Conservation (phyloP, 331 rosid genomes). For the Acacia pycnantha region DNA sequence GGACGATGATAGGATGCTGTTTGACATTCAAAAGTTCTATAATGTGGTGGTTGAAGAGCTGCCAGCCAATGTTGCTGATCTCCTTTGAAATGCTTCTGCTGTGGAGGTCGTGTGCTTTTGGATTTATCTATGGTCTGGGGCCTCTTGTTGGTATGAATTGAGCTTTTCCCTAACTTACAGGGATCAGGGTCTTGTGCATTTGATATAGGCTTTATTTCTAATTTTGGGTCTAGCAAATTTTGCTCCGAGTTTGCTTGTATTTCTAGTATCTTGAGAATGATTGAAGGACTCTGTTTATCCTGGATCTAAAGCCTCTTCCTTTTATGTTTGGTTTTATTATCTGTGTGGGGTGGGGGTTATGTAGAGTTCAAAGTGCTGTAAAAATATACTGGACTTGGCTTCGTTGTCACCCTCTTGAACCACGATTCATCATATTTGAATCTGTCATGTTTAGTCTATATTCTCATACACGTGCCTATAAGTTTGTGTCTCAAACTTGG, state of each 20-base stretch:
- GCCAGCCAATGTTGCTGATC: slow-evolving; percentile 77
- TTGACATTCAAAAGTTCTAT: slow-evolving; percentile 67
- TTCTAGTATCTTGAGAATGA: slow-evolving; percentile 18
- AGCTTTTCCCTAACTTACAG: slow-evolving; percentile 17
- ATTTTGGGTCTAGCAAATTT: slow-evolving; percentile 38
- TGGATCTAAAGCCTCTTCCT: slow-evolving; percentile 26
- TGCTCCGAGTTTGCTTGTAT: slow-evolving; percentile 37
- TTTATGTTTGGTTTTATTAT: slow-evolving; percentile 19
- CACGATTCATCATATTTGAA: background rate
- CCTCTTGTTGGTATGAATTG: slow-evolving; percentile 29
- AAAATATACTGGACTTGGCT: slow-evolving; percentile 7
- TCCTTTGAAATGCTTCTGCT: slow-evolving; percentile 43
- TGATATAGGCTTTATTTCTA: slow-evolving; percentile 29
- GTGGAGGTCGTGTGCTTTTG: slow-evolving; percentile 26
- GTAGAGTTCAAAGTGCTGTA: slow-evolving; percentile 23
- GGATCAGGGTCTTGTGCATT: slow-evolving; percentile 24
- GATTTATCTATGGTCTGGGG: slow-evolving; percentile 35
- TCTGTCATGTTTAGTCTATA: background rate
- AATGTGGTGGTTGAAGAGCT: slow-evolving; percentile 68
- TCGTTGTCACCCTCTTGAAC: background rate
- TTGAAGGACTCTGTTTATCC: slow-evolving; percentile 21
- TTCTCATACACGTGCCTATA: background rate
- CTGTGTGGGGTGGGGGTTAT: slow-evolving; percentile 21
- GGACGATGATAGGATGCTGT: slow-evolving; percentile 64
- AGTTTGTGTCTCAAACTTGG: background rate